These are phyloP conservation scores for Thalassia testudinum DNA, from an alignment of 116 monocot species.

Conservation along the genomic window DNA sequence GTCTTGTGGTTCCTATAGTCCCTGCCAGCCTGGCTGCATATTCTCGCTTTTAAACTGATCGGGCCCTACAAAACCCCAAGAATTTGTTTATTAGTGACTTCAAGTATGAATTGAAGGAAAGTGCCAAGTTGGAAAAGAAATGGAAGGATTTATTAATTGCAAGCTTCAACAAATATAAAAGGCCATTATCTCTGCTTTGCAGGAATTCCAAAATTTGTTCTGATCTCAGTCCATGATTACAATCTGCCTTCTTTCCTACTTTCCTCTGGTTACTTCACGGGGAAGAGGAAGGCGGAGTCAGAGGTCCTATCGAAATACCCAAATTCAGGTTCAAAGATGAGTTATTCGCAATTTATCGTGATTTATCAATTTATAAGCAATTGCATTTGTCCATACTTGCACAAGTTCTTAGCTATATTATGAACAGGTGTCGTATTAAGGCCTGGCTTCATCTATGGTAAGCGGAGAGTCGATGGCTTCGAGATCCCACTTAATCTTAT, in stretches of 20 bases:
- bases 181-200: slow-evolving; percentile 9
- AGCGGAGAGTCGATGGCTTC: slow-evolving; percentile 66
- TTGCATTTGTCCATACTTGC: too few relatives aligned
- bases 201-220: slow-evolving; percentile 86
- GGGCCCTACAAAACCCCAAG: too few relatives aligned
- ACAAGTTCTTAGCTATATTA: background rate
- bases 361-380: too few relatives aligned
- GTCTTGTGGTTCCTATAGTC: too few relatives aligned
- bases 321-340: slow-evolving; percentile 33
- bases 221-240: slow-evolving; percentile 97
- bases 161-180: too few relatives aligned
- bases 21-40: too few relatives aligned
- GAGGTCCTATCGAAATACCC: slow-evolving; percentile 88
- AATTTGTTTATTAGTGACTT: too few relatives aligned
- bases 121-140: too few relatives aligned
- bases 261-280: slow-evolving; percentile 81
- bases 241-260: slow-evolving; percentile 77
- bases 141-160: too few relatives aligned
- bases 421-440: slow-evolving; percentile 63
- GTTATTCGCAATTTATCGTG: too few relatives aligned
- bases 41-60: too few relatives aligned
- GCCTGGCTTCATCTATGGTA: slow-evolving; percentile 93
- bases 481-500: slow-evolving; percentile 74
- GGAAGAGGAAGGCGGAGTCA: slow-evolving; percentile 88
- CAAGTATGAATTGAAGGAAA: too few relatives aligned